phyloP scores from a whole-genome alignment of 73 alveolate genomes.

The Paramecium biaurelia region DNA sequence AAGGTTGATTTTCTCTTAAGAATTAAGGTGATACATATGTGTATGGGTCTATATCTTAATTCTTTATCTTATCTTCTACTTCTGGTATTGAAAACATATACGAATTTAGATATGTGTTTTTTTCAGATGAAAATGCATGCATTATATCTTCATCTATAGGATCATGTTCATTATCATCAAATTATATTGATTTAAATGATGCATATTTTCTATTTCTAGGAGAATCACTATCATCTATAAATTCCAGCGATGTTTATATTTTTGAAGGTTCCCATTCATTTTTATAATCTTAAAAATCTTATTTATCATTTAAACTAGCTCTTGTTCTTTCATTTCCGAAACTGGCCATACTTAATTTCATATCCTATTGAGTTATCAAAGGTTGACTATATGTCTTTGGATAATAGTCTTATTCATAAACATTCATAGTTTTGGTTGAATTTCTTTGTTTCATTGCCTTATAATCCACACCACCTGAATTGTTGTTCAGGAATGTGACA shows the following conservation, averaged over 20 bases:
- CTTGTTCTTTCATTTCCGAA: constrained; percentile 1
- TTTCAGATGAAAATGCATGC: neutral
- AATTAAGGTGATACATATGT: constrained; percentile 52
- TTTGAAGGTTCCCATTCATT: constrained; percentile 18
- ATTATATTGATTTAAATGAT: neutral
- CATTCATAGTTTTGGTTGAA: neutral
- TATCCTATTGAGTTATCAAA: neutral
- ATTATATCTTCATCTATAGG: neutral
- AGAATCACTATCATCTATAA: neutral
- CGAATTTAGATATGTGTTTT: neutral
- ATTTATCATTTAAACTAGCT: neutral
- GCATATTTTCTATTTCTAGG: neutral
- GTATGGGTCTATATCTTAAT: constrained; percentile 50
- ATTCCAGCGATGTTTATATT: constrained; percentile 22
- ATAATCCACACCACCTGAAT: constrained; percentile 66
- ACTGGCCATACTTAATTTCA: neutral
- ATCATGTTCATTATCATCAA: constrained; percentile 42
- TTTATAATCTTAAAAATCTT: neutral
- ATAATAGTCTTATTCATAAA: neutral
- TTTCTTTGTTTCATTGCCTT: constrained; percentile 35
- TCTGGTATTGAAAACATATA: neutral
- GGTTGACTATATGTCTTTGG: constrained; percentile 44
- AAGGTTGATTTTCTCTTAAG: constrained; percentile 47
- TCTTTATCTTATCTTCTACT: constrained; percentile 12
- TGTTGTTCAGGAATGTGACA: constrained; percentile 53